Evolutionary conservation across 2,329 filamentous ascomycete species (phyloP).

Genomic region (Dothiorella sarmentorum): DNA sequence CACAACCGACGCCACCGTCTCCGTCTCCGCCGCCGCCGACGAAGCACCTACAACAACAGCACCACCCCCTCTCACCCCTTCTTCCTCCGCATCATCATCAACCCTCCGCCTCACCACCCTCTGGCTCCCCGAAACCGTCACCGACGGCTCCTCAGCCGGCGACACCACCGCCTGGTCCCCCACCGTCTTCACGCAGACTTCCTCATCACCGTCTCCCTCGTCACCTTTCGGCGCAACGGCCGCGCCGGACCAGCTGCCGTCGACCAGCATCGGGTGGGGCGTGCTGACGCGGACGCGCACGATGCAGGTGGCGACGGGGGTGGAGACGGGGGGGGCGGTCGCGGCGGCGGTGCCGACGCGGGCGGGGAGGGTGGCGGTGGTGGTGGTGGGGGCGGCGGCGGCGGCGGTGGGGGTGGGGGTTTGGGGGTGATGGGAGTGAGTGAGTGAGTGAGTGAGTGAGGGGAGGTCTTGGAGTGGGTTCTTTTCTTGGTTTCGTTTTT

Average conservation of each 20-base stretch:
- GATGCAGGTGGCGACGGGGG: not conserved
- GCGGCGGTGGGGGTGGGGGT: not conserved
- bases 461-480: not conserved
- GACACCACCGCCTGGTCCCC: not conserved
- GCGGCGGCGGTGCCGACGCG: not conserved
- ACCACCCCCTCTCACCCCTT: not conserved
- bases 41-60: not conserved
- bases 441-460: not conserved
- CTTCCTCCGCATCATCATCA: not conserved
- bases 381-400: not conserved
- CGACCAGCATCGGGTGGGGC: not conserved
- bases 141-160: not conserved
- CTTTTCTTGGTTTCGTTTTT: not conserved
- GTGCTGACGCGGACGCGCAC: not conserved
- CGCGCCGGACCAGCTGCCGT: not conserved
- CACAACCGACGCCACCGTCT: not conserved
- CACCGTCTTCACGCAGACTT: not conserved
- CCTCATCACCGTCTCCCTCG: too few relatives aligned
- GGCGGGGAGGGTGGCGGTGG: not conserved
- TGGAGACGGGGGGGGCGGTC: not conserved
- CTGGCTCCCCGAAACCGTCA: not conserved
- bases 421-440: not conserved
- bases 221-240: not conserved
- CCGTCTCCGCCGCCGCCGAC: not conserved
- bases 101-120: not conserved